These are phyloP conservation scores for Rauvolfia tetraphylla DNA, from an alignment of 257 asterid genomes.

Conservation along the genomic window DNA sequence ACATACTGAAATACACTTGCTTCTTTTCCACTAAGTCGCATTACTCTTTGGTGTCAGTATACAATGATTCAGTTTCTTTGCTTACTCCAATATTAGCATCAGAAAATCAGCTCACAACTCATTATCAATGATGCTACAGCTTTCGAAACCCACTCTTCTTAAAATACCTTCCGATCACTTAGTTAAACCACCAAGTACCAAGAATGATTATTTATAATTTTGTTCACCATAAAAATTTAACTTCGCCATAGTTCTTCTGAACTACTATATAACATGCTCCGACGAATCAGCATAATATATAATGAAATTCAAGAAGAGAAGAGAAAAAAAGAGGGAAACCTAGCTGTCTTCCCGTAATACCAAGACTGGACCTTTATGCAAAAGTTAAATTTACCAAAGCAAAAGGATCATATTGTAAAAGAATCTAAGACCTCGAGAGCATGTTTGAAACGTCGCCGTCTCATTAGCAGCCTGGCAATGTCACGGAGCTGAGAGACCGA, in stretches of 20 bases:
- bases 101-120: background rate
- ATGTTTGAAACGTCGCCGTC: constrained; percentile 24
- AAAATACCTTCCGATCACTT: too few relatives aligned
- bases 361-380: background rate
- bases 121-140: background rate
- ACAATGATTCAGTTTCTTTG: background rate
- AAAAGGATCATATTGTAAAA: background rate
- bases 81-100: background rate
- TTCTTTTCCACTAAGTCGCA: background rate
- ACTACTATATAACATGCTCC: background rate
- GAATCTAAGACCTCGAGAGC: constrained; percentile 29
- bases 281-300: background rate
- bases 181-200: background rate
- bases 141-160: background rate
- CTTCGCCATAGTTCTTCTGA: background rate
- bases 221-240: background rate
- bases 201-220: background rate
- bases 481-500: constrained; percentile 28
- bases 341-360: background rate
- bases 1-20: background rate
- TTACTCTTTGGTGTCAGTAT: background rate
- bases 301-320: background rate
- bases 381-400: background rate
- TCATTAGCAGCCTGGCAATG: constrained; percentile 18
- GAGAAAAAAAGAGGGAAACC: background rate